Base-by-base conservation (phyloP, 345 rosid genomes). In the Moricandia moricandioides region DNA sequence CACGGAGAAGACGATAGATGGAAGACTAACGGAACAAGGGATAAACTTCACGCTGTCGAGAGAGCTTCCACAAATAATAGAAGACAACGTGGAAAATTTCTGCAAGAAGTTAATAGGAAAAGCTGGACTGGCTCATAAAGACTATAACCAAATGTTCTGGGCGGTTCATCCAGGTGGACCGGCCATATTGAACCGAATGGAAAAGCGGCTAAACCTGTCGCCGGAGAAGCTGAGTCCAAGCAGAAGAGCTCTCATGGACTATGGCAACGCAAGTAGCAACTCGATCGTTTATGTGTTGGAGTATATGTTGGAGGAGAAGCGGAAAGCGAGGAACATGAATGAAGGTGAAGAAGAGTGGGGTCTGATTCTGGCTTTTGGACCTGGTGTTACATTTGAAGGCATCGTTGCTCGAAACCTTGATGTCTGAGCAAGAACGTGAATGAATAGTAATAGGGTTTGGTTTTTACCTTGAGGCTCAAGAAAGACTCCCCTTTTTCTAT, bases 91-190 rank as follows among this genome's bases (percentile, higher is more conserved):
- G 30, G 92, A 90, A 72, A 83, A 76, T n/a, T 95, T 95, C 85
- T 92, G 99, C 60, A 62, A 62, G 4, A 88, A 85, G 75, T 76
- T 95, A 49, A 85, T 88, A 86, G 83, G 61, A 30, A 75, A 74
- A 49, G 80, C 78, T 0, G 88, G 86, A 21, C 49, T 88, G 8
- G 69, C 81, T 10, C 59, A 83, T 8, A 69, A 79, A 54, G 91
- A 88, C 65, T 95, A 90, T 43, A 89, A 90, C 80, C 81, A 84
- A 67, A 56, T 95, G 75, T 95, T 92, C 70, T 95, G 99, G 99
- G 98, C 96, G 7, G 98, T 95, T 73, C 98, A 95, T 83, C 99
- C 98, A 1, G 99, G 99, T 0, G 99, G 98, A 10, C 99, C 99
- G 3, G 99, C 98, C 33, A 95, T 95, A 69, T 74, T 95, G 82